Evolutionary conservation across 192 early-diverging fungal genomes (phyloP).

Genomic region (Lunasporangiospora selenospora): DNA sequence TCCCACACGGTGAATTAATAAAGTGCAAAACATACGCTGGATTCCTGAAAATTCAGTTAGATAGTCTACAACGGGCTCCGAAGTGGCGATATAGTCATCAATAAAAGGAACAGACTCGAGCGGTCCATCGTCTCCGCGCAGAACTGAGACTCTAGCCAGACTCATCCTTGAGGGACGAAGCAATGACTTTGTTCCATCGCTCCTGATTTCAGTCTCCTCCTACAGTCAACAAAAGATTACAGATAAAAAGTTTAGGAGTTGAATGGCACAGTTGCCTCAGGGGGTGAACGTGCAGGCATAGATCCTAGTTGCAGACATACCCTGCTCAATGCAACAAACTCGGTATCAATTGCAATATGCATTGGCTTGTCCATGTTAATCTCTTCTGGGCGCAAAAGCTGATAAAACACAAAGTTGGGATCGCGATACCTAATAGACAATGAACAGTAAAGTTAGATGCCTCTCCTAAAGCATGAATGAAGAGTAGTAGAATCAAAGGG

Average conservation of each 20-base stretch:
- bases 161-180: constrained; percentile 81
- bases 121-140: constrained; percentile 78
- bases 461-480: too few species aligned
- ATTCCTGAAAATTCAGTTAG: constrained; percentile 96
- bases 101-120: constrained; percentile 87
- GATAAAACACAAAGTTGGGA: constrained; percentile 53
- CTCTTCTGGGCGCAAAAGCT: constrained; percentile 62
- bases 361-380: constrained; percentile 67
- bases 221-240: too few species aligned
- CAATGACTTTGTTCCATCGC: constrained; percentile 89
- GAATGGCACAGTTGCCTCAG: too few species aligned
- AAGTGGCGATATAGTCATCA: constrained; percentile 93
- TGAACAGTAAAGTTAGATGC: neutral
- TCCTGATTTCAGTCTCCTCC: constrained; percentile 89
- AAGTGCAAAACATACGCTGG: constrained; percentile 59
- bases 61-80: constrained; percentile 89
- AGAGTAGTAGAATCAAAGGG: too few species aligned
- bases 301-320: constrained; percentile 23
- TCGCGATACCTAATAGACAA: constrained; percentile 47
- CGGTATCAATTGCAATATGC: constrained; percentile 89
- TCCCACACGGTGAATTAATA: too few species aligned
- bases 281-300: too few species aligned
- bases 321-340: constrained; percentile 89
- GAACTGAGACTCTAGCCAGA: constrained; percentile 89
- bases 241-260: too few species aligned